A percentile compares a stretch with the other conserved stretches of the same genome.
These are phyloP conservation scores for Candolleomyces aberdarensis DNA, from an alignment of 768 basidiomycete genomes.

Conservation along the genomic window DNA sequence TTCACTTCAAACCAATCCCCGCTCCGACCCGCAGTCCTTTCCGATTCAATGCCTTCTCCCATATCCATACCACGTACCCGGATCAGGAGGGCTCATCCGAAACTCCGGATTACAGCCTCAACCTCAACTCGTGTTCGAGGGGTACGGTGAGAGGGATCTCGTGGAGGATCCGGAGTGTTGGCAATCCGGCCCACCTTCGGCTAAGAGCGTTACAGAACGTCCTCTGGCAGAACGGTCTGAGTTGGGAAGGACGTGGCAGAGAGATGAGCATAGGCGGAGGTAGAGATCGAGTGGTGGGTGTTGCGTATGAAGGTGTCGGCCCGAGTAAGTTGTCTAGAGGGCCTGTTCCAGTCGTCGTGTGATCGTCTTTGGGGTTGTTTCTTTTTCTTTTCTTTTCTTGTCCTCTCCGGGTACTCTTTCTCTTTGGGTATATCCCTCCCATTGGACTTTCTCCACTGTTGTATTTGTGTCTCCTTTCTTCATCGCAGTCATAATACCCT, in stretches of 20 bases:
- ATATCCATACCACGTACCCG: slow-evolving; percentile 25
- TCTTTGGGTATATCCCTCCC: too few species aligned
- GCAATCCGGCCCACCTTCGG: slow-evolving; percentile 58
- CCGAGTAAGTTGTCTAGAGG: slow-evolving; percentile 40
- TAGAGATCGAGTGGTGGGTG: slow-evolving; percentile 52
- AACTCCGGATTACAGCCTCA: slow-evolving; percentile 13
- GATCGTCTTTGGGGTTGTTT: neutral
- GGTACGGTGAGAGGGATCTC: neutral
- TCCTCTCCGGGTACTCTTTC: too few species aligned
- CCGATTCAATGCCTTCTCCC: slow-evolving; percentile 30
- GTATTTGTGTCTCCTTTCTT: too few species aligned
- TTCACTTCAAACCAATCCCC: slow-evolving; percentile 36
- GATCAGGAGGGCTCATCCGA: neutral
- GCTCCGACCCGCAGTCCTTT: slow-evolving; percentile 41
- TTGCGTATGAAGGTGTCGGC: slow-evolving; percentile 63
- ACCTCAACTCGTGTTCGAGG: neutral
- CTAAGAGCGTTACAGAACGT: slow-evolving; percentile 61
- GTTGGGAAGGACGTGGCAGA: slow-evolving; percentile 46
- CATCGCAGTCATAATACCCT: too few species aligned
- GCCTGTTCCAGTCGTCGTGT: neutral
- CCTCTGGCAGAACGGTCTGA: slow-evolving; percentile 38
- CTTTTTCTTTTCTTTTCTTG: neutral
- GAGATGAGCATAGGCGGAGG: slow-evolving; percentile 54
- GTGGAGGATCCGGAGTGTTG: slow-evolving; percentile 53
- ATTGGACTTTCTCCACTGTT: too few species aligned